A percentile compares a stretch with the other conserved stretches of the same genome.
Conservation (phyloP, 2,329 filamentous ascomycete species). For the Xylaria sp. region DNA sequence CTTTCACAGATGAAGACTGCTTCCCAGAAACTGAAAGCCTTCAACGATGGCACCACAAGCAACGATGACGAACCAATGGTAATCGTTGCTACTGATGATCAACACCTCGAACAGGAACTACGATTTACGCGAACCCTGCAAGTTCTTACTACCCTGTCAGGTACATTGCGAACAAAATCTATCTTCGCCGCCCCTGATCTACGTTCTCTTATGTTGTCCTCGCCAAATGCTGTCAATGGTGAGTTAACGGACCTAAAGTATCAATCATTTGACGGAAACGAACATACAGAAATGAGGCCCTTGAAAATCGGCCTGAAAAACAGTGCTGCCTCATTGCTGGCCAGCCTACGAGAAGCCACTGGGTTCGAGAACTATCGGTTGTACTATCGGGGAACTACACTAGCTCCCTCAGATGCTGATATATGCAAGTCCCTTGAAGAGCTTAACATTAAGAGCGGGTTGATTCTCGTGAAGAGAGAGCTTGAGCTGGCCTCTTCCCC, state of each 20-base stretch:
- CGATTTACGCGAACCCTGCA: constrained; percentile 75
- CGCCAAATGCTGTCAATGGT: constrained; percentile 66
- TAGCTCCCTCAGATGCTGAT: constrained; percentile 69
- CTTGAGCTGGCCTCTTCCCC: constrained; percentile 57
- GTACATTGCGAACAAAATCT: constrained; percentile 69
- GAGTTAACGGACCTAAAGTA: constrained; percentile 75
- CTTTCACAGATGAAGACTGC: constrained; percentile 74
- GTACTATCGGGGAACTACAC: constrained; percentile 74
- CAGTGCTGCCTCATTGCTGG: constrained; percentile 74
- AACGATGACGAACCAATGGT: constrained; percentile 65
- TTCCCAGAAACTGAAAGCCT: constrained; percentile 65
- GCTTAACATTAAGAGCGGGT: constrained; percentile 70
- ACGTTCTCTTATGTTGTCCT: constrained; percentile 61
- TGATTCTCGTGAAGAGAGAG: constrained; percentile 73
- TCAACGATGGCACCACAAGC: constrained; percentile 54
- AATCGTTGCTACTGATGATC: constrained; percentile 58
- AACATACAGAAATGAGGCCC: constrained; percentile 67
- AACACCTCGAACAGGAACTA: constrained; percentile 65
- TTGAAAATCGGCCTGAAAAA: constrained; percentile 76
- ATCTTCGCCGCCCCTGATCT: constrained; percentile 69
- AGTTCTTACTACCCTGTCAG: constrained; percentile 74
- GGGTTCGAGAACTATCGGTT: constrained; percentile 80
- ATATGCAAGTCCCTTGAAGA: constrained; percentile 72
- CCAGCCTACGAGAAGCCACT: constrained; percentile 72
- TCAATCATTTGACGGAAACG: constrained; percentile 74